Evolutionary conservation across 2,329 filamentous ascomycete species (phyloP), one percentile per base, ranked within the genome.

Genomic region (Fusarium buharicum): DNA sequence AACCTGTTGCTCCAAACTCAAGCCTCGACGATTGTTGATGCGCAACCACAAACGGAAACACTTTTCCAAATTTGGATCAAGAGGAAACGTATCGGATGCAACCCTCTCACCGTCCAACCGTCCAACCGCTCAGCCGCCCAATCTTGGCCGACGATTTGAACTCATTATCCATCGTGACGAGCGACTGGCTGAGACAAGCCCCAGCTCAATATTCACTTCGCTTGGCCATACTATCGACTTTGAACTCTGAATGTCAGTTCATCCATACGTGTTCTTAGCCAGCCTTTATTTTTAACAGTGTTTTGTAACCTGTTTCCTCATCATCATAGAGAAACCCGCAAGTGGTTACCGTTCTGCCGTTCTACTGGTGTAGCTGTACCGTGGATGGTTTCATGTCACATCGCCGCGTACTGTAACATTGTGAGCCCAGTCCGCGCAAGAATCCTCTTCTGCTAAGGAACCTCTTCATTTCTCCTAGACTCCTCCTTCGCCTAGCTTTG

Each of bases 341-440:
- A 38, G 13, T 56, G n/a, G 38, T 52, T 44, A 43, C 17, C n/a
- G n/a, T n/a, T n/a, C n/a, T n/a, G n/a, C 22, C 44, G 36, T 47
- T 40, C 43, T 22, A 46, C 18, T 37, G 28, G 18, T 50, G 45
- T 37, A 44, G 52, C 31, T 36, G 37, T 17, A 47, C 18, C 30
- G 54, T 40, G 37, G 27, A 28, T 28, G 38, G 37, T 58, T 47
- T 44, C 60, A 57, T 52, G 57, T 47, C 58, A 56, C 57, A 44
- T 59, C 57, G 37, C 55, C 28, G 45, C 43, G 12, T 45, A 68
- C 41, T 47, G 62, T 70, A 55, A 57, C 67, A 65, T 69, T 48
- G 30, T 53, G 10, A 38, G 52, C 66, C 49, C 50, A 57, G 53
- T 24, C 55, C 37, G 43, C 48, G 43, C 17, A 34, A 43, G 41